Percentiles rank a stretch among this genome's conserved stretches.
Evolutionary conservation across 176 grass and related monocot species (phyloP).

Genomic region (Paspalum vaginatum): DNA sequence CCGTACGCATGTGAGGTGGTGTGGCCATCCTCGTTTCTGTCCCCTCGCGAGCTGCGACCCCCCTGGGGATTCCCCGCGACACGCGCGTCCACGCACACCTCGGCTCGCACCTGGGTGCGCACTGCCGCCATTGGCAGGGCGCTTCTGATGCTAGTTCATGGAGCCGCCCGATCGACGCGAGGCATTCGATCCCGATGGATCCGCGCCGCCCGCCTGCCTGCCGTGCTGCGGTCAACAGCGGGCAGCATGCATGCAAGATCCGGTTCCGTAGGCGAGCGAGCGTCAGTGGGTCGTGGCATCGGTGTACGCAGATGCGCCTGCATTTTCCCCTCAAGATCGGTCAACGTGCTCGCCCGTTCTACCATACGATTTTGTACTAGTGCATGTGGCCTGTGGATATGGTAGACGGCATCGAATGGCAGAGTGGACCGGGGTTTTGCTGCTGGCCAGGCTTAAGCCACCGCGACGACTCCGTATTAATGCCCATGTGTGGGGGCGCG

Average conservation of each 20-base stretch:
- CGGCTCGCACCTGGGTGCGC: background rate
- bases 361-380: background rate
- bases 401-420: background rate
- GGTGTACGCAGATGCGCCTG: background rate
- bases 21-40: background rate
- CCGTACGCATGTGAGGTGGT: constrained; percentile 36
- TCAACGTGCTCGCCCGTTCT: background rate
- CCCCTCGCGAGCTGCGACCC: background rate
- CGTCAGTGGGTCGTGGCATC: background rate
- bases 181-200: constrained; percentile 9
- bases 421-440: background rate
- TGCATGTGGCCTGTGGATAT: background rate
- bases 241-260: constrained; percentile 37
- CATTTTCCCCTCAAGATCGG: background rate
- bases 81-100: constrained; percentile 5
- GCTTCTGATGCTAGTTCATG: background rate
- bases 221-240: background rate
- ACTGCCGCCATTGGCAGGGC: background rate
- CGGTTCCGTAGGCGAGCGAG: constrained; percentile 27
- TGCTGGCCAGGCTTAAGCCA: background rate
- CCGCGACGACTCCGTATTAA: background rate
- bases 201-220: background rate
- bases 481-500: background rate
- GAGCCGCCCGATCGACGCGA: background rate
- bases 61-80: constrained; percentile 15